Conservation (phyloP, 2,329 filamentous ascomycete species). For the Aspergillus spinulosporus region DNA sequence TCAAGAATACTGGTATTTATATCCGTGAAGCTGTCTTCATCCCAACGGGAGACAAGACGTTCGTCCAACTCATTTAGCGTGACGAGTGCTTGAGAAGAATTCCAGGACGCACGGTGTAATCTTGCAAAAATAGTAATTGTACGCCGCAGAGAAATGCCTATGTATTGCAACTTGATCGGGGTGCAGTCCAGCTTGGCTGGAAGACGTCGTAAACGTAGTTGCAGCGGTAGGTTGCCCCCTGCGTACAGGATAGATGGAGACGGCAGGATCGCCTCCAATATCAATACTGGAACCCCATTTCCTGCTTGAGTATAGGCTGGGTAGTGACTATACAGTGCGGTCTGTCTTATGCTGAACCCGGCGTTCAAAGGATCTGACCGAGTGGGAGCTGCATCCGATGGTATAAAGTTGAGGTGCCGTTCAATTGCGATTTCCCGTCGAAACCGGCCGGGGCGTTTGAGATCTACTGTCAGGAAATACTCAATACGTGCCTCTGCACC, state of each 20-base stretch:
- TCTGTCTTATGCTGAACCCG: background rate
- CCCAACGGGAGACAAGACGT: no score
- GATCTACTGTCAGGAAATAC: conserved; percentile 1
- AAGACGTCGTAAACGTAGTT: background rate
- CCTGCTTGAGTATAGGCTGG: background rate
- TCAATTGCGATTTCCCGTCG: background rate
- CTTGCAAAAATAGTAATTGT: background rate
- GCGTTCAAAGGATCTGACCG: background rate
- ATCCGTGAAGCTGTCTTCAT: no score
- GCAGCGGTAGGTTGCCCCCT: background rate
- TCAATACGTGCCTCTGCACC: background rate
- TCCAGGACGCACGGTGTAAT: conserved; percentile 1
- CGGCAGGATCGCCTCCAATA: conserved; percentile 6
- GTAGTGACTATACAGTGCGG: background rate
- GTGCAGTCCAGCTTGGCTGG: background rate
- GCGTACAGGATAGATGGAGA: background rate
- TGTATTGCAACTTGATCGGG: background rate
- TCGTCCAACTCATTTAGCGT: no score
- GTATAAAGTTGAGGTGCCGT: background rate
- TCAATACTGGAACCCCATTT: background rate
- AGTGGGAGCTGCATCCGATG: background rate
- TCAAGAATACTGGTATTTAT: no score
- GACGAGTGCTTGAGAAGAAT: no score
- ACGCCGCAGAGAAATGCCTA: conserved; percentile 2
- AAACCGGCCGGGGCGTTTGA: background rate